Evolutionary conservation across 2,329 filamentous ascomycete species (phyloP).

Genomic region (Aspergillus chevalieri): DNA sequence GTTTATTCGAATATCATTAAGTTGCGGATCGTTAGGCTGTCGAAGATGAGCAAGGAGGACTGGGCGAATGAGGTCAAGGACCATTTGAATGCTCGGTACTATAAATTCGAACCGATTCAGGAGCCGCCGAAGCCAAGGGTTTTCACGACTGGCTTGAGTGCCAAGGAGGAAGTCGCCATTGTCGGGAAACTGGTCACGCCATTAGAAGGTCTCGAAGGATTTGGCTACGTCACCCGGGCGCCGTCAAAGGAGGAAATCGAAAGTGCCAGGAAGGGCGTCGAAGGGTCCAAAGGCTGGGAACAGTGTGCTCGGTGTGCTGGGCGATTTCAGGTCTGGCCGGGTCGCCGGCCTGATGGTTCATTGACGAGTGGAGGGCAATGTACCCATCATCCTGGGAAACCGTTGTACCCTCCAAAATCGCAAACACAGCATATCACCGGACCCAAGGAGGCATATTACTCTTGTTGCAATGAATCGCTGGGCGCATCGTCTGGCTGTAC

Average conservation of each 20-base stretch:
- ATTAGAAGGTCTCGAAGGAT: constrained; percentile 55
- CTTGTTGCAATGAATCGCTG: constrained; percentile 71
- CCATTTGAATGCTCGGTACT: constrained; percentile 34
- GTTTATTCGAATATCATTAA: constrained; percentile 84
- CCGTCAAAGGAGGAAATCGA: constrained; percentile 63
- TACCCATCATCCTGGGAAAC: constrained; percentile 71
- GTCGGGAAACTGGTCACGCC: constrained; percentile 59
- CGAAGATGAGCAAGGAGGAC: constrained; percentile 64
- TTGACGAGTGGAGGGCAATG: constrained; percentile 73
- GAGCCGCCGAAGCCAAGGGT: constrained; percentile 41
- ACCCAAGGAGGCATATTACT: constrained; percentile 57
- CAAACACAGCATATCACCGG: constrained; percentile 52
- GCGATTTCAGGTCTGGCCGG: constrained; percentile 88
- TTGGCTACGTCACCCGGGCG: constrained; percentile 67
- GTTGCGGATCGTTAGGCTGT: constrained; percentile 68
- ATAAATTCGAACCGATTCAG: constrained; percentile 22
- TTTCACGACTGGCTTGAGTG: constrained; percentile 64
- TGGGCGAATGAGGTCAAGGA: constrained; percentile 62
- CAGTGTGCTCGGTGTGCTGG: constrained; percentile 78
- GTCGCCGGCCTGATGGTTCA: constrained; percentile 68
- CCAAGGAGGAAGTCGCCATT: constrained; percentile 62
- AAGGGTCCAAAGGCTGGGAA: constrained; percentile 70
- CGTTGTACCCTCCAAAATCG: constrained; percentile 52
- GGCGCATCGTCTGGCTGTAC: constrained; percentile 72
- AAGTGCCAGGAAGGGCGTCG: constrained; percentile 58